phyloP scores from a whole-genome alignment of 2,329 filamentous ascomycete species.

The Fusarium sarcochroum region DNA sequence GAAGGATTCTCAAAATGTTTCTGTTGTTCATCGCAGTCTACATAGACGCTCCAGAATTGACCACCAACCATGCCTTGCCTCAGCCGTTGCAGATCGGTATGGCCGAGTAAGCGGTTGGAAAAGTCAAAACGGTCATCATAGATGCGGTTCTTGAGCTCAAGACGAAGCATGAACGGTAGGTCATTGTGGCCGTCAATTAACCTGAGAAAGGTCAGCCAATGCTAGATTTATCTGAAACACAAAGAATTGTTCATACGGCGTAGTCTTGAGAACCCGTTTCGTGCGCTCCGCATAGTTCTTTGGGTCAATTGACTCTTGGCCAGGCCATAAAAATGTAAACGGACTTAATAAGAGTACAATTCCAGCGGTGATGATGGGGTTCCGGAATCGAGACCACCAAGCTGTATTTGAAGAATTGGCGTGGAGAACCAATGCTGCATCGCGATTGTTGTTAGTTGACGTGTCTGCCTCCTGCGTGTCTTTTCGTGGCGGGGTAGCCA shows the following conservation, averaged over 20 bases:
- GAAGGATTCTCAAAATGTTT: conserved; percentile 46
- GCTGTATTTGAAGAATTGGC: conserved; percentile 6
- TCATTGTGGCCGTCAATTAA: conserved; percentile 53
- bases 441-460: conserved; percentile 3
- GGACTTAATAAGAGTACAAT: conserved; percentile 24
- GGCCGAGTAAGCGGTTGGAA: conserved; percentile 38
- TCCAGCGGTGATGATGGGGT: conserved; percentile 21
- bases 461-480: not conserved
- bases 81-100: conserved; percentile 50
- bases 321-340: conserved; percentile 17
- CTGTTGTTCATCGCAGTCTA: conserved; percentile 45
- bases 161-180: conserved; percentile 49
- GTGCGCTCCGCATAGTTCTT: conserved; percentile 35
- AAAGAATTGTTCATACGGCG: conserved; percentile 20
- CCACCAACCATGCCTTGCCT: conserved; percentile 49
- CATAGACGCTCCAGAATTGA: conserved; percentile 52
- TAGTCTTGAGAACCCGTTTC: conserved; percentile 26
- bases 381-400: conserved; percentile 14
- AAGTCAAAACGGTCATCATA: conserved; percentile 33
- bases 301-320: conserved; percentile 21
- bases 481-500: not conserved
- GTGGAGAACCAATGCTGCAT: conserved; percentile 16
- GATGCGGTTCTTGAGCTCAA: conserved; percentile 50
- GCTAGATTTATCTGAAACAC: not conserved
- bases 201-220: conserved; percentile 13